A percentile compares a stretch with the other conserved stretches of the same genome.
phyloP scores from a whole-genome alignment of 2,329 filamentous ascomycete species.

The Verticillium zaregamsianum region DNA sequence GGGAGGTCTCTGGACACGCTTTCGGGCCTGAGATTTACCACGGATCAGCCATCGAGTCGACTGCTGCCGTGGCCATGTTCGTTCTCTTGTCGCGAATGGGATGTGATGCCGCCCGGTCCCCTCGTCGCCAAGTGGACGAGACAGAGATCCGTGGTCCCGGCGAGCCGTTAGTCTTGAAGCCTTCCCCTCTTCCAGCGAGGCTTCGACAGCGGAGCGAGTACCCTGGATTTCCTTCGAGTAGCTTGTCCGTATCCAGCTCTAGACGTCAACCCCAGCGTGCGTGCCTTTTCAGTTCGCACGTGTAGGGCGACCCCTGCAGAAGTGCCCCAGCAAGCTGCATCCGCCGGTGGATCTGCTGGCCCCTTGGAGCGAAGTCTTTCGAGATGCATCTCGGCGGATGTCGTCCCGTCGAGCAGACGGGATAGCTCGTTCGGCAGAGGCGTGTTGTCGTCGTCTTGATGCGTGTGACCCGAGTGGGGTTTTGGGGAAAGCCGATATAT shows the following conservation, averaged over 20 bases:
- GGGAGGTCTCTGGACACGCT: background rate
- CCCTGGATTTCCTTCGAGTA: background rate
- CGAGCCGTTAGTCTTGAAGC: background rate
- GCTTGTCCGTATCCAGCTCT: background rate
- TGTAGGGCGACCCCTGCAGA: background rate
- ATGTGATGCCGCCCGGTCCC: background rate
- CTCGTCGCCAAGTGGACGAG: background rate
- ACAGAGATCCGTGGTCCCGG: background rate
- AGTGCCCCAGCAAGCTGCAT: background rate
- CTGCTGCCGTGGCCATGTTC: background rate
- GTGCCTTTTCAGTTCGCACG: background rate
- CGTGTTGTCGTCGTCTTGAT: background rate
- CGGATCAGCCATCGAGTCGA: background rate
- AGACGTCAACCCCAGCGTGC: background rate
- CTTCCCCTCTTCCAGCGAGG: background rate
- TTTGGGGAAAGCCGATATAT: background rate
- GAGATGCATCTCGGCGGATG: constrained; percentile 18
- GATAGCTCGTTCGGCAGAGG: background rate
- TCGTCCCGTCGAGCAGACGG: constrained; percentile 12
- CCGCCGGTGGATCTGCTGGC: background rate
- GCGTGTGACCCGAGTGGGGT: background rate
- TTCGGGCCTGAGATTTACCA: background rate
- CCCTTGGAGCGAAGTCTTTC: constrained; percentile 9
- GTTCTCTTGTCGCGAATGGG: background rate
- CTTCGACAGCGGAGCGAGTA: background rate